These are phyloP conservation scores for Cladosporium sp. DNA, from an alignment of 2,329 filamentous ascomycete species.

Conservation along the genomic window DNA sequence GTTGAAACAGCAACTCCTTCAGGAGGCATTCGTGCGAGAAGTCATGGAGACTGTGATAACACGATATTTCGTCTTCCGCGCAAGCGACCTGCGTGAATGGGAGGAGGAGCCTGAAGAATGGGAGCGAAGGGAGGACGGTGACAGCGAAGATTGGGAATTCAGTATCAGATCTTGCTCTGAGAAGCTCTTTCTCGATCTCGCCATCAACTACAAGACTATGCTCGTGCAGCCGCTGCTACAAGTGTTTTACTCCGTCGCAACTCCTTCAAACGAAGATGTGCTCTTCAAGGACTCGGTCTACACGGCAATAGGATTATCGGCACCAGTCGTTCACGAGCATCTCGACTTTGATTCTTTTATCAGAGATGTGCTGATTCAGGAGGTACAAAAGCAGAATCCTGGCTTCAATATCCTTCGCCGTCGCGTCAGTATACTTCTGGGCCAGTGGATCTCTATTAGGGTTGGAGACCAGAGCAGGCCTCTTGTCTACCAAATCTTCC, in stretches of 20 bases:
- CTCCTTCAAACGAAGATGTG: constrained; percentile 62
- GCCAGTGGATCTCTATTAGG: constrained; percentile 82
- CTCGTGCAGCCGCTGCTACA: constrained; percentile 73
- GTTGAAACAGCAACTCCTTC: constrained; percentile 71
- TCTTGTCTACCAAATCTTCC: constrained; percentile 82
- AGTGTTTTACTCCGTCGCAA: constrained; percentile 76
- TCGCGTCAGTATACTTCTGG: constrained; percentile 81
- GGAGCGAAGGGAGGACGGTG: constrained; percentile 83
- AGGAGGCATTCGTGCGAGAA: constrained; percentile 69
- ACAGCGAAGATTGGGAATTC: constrained; percentile 84
- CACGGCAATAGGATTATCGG: constrained; percentile 82
- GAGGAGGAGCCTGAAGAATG: constrained; percentile 92
- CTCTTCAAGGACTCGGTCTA: constrained; percentile 92
- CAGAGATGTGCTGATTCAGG: constrained; percentile 67
- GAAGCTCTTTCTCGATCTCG: constrained; percentile 85
- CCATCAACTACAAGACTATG: constrained; percentile 81
- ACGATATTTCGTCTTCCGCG: constrained; percentile 81
- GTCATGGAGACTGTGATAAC: constrained; percentile 83
- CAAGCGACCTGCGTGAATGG: constrained; percentile 84
- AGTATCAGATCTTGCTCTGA: constrained; percentile 89
- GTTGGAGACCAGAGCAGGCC: constrained; percentile 64
- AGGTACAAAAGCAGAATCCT: constrained; percentile 65
- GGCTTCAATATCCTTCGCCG: constrained; percentile 80
- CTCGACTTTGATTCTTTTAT: constrained; percentile 84
- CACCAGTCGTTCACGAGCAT: constrained; percentile 66